phyloP scores from a whole-genome alignment of 2,329 filamentous ascomycete species.

The Aspergillus ochraceus region DNA sequence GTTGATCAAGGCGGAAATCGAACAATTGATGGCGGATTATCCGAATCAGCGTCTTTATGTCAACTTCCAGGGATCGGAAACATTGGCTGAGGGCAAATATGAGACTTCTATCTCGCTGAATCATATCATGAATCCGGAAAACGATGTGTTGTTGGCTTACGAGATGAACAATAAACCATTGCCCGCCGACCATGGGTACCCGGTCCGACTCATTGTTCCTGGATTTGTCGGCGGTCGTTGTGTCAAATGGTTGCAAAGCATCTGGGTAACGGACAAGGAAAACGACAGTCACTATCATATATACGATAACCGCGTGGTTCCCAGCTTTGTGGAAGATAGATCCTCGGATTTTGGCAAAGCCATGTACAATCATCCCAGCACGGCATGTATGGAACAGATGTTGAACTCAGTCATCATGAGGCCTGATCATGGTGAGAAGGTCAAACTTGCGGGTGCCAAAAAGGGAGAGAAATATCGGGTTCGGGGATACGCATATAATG shows the following conservation, averaged over 20 bases:
- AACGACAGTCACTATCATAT: conserved; percentile 49
- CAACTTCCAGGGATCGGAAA: conserved; percentile 53
- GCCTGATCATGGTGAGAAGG: conserved; percentile 48
- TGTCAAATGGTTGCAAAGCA: conserved; percentile 45
- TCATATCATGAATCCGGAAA: conserved; percentile 49
- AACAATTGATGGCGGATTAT: too few relatives aligned
- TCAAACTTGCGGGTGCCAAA: conserved; percentile 39
- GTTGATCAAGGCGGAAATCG: conserved; percentile 20
- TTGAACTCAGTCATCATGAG: conserved; percentile 51
- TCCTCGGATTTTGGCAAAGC: conserved; percentile 50
- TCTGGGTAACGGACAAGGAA: conserved; percentile 44
- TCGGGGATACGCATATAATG: conserved; percentile 51
- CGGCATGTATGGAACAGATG: conserved; percentile 51
- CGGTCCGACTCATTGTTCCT: conserved; percentile 43
- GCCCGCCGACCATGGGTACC: conserved; percentile 47
- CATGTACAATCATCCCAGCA: conserved; percentile 52
- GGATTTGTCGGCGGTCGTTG: conserved; percentile 44
- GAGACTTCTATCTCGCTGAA: conserved; percentile 50
- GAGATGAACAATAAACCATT: conserved; percentile 45
- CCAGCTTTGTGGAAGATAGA: conserved; percentile 50
- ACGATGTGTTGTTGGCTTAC: conserved; percentile 50
- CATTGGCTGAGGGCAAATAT: conserved; percentile 50
- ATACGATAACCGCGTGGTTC: conserved; percentile 52
- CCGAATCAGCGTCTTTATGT: conserved; percentile 39
- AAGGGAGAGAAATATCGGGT: conserved; percentile 46